Base-by-base conservation (phyloP, 257 asterid species). In the Lithospermum erythrorhizon region DNA sequence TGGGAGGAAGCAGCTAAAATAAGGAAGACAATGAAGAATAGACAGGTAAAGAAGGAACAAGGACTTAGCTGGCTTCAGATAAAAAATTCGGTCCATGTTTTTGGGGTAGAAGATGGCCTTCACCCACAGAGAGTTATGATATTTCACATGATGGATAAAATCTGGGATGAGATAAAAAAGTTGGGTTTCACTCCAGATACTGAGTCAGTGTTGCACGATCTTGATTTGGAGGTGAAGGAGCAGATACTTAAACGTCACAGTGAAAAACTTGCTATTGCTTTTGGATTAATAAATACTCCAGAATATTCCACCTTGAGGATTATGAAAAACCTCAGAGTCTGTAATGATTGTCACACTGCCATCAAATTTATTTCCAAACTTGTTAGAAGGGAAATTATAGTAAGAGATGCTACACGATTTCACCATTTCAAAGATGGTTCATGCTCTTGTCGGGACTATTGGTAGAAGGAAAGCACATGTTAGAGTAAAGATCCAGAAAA, bases 261-360 rank as follows among this genome's bases (percentile, higher is more conserved):
- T 18, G 97, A 90, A 72, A 87, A 87, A 65, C 97, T 90, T 45
- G 96, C 96, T 3, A 90, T 90, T 71, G 83, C 95, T 21, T 90
- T 83, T 59, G 97, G 81, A 3, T 66, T 90, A 53, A 66, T 83
- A 71, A 84, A 65, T 64, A 87, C 95, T n/a, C 90, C 95, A 2
- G 89, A 79, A 3, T 74, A 77, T 3, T 71, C 83, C 71, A 83
- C 80, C 23, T 52, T 90, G 55, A 83, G 89, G 72, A 83, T 90
- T 79, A 90, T 90, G 94, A 90, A 90, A 74, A 90, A 85, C 77
- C 94, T 90, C 41, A 82, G 97, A 78, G 94, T 89, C 21, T 86
- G 97, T 69, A 86, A 84, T 58, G 95, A 89, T 69, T 89, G 95
- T 58, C 97, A 89, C 59, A 74, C 89, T 51, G 94, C 95, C 17